Evolutionary conservation across 2,329 filamentous ascomycete genomes (phyloP).

Genomic region (Neoscytalidium dimidiatum): DNA sequence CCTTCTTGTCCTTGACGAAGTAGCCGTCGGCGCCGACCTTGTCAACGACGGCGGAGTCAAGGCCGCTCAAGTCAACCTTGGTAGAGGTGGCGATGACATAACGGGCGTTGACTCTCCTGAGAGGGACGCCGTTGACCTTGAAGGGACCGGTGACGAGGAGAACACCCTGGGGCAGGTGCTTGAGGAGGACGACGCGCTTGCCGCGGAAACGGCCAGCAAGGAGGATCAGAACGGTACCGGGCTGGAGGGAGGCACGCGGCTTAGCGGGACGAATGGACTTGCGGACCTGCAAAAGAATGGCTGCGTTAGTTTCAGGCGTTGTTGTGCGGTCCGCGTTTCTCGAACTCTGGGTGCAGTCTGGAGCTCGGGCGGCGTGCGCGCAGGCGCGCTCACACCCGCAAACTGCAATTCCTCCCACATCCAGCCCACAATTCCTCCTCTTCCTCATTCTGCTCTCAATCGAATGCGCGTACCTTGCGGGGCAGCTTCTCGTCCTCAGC

Average conservation of each 20-base stretch:
- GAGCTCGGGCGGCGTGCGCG: constrained; percentile 11
- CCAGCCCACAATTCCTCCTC: neutral
- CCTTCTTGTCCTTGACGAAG: constrained; percentile 93
- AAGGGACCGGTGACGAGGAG: constrained; percentile 99
- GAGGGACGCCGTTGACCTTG: constrained; percentile 99
- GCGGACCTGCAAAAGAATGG: constrained; percentile 68
- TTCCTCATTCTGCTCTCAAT: neutral
- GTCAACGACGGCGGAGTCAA: constrained; percentile 71
- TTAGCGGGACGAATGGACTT: constrained; percentile 88
- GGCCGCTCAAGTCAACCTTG: constrained; percentile 79
- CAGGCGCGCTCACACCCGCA: neutral
- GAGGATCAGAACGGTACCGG: constrained; percentile 96
- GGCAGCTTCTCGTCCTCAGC: constrained; percentile 84
- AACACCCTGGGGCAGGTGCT: constrained; percentile 94
- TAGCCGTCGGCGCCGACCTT: constrained; percentile 85
- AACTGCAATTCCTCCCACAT: neutral
- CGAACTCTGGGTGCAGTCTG: neutral
- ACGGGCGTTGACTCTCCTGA: constrained; percentile 88
- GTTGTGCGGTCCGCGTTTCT: constrained; percentile 25
- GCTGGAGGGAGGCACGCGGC: constrained; percentile 85
- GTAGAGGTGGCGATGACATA: constrained; percentile 91
- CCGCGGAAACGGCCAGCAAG: constrained; percentile 99
- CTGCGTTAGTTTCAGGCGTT: constrained; percentile 16
- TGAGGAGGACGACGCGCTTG: constrained; percentile 99
- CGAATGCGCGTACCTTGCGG: constrained; percentile 74